Evolutionary conservation across 1,139 yeast species (phyloP).

Genomic region (Lodderomyces margitis): DNA sequence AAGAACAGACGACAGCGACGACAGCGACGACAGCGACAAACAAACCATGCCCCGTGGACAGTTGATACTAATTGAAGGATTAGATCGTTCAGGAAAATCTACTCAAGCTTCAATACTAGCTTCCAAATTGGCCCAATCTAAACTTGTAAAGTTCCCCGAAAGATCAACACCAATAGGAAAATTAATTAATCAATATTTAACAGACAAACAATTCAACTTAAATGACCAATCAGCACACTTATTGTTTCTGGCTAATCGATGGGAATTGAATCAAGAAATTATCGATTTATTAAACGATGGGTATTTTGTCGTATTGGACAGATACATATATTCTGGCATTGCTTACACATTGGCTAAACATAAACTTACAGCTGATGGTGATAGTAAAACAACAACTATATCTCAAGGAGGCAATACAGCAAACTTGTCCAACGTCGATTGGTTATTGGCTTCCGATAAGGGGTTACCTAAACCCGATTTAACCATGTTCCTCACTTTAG

Average conservation of each 20-base stretch:
- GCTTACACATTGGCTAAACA: slow-evolving; percentile 88
- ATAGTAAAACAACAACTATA: slow-evolving; percentile 1
- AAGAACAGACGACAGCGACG: too few relatives aligned
- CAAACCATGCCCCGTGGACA: slow-evolving; percentile 58
- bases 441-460: slow-evolving; percentile 80
- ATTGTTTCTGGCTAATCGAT: slow-evolving; percentile 88
- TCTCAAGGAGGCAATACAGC: slow-evolving; percentile 4
- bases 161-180: slow-evolving; percentile 79
- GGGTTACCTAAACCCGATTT: slow-evolving; percentile 90
- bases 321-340: slow-evolving; percentile 90
- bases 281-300: slow-evolving; percentile 50
- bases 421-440: slow-evolving; percentile 43
- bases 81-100: slow-evolving; percentile 93
- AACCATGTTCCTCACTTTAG: slow-evolving; percentile 72
- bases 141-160: slow-evolving; percentile 78
- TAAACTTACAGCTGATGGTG: slow-evolving; percentile 10
- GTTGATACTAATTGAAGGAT: slow-evolving; percentile 83
- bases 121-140: slow-evolving; percentile 36
- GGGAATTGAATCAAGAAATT: slow-evolving; percentile 72
- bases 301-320: slow-evolving; percentile 63
- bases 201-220: slow-evolving; percentile 45
- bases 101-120: slow-evolving; percentile 68
- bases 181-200: slow-evolving; percentile 71
- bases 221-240: slow-evolving; percentile 83
- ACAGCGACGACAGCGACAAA: too few relatives aligned